A percentile compares a stretch with the other conserved stretches of the same genome.
Conservation (phyloP, 1,284 basidiomycete species). For the Boletus sp. region DNA sequence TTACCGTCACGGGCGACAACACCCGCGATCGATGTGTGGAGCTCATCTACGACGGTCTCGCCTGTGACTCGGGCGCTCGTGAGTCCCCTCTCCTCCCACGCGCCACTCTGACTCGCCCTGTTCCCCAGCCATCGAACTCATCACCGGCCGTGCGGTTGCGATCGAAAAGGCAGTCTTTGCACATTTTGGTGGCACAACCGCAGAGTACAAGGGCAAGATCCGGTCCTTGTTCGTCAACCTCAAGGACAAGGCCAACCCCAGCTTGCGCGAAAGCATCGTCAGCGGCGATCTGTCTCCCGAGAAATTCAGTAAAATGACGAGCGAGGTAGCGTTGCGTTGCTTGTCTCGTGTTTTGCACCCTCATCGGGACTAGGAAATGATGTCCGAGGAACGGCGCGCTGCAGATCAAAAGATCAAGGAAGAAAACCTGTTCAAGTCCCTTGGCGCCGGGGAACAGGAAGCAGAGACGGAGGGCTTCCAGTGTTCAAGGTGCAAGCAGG, state of each 20-base stretch:
- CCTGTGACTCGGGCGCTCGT: slow-evolving; percentile 82
- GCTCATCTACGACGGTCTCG: slow-evolving; percentile 89
- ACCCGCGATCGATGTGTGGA: slow-evolving; percentile 87
- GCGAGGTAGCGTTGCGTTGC: slow-evolving; percentile 50
- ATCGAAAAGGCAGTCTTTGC: slow-evolving; percentile 58
- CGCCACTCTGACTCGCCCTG: not conserved
- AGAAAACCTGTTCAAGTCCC: slow-evolving; percentile 88
- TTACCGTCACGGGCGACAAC: slow-evolving; percentile 58
- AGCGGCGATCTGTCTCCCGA: slow-evolving; percentile 72
- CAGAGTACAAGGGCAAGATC: slow-evolving; percentile 77
- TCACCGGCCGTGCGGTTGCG: slow-evolving; percentile 53
- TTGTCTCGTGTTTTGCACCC: not conserved
- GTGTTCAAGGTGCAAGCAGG: slow-evolving; percentile 89
- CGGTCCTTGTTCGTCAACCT: slow-evolving; percentile 88
- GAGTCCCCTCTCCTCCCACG: slow-evolving; percentile 37
- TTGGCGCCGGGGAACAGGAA: slow-evolving; percentile 84
- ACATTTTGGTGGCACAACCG: slow-evolving; percentile 43
- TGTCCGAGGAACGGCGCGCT: slow-evolving; percentile 85
- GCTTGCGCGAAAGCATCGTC: slow-evolving; percentile 80
- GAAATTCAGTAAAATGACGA: slow-evolving; percentile 78
- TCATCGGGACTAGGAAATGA: slow-evolving; percentile 73
- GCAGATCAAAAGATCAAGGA: slow-evolving; percentile 80
- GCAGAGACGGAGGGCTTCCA: slow-evolving; percentile 99
- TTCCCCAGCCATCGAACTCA: slow-evolving; percentile 55
- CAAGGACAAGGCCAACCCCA: slow-evolving; percentile 94